Base-by-base conservation (phyloP, 768 basidiomycete genomes). In the Termitomyces eurrhizus region DNA sequence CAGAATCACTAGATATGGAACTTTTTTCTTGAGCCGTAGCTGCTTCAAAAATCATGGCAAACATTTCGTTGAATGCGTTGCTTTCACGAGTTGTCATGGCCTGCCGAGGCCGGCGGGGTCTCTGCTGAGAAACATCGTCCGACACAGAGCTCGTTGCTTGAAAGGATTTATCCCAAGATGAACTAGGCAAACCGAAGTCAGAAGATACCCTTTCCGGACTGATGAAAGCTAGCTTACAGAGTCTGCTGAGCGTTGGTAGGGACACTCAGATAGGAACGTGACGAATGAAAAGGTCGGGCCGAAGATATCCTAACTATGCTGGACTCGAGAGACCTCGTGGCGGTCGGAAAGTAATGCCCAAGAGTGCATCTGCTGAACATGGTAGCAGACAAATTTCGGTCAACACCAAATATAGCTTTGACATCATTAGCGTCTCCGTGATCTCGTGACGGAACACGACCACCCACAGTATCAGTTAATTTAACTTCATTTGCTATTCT, bases 31-130 rank as follows among this genome's bases (percentile, higher is more conserved):
- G 70, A 52, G 74, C 73, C 41, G 76, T 74, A 59, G 77, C 78
- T 16, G 82, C 81, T 51, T 83, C 76, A 69, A 91, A 90, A 41
- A 92, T 84, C 73, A 88, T 72, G 65, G 84, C 78, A 65, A 92
- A 89, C 82, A 92, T 88, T 35, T 87, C 85, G 66, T 88, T 83
- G 64, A 92, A 87, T 4, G 83, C 83, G 59, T 68, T 78, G 59
- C 80, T 78, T 74, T 92, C 91, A 49, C 81, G 80, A 0, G 84
- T 84, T 0, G 89, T 89, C 80, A 91, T 84, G 21, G 83, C 75
- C 63, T 88, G 85, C 32, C 78, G 79, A 42, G 79, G 78, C 7
- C 49, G n/a, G 46, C 56, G 57, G n/a, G 58, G 57, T 58, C 49
- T 32, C 49, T 59, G 33, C 44, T 21, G 56, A 50, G 41, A 26